Evolutionary conservation across 768 basidiomycete species (phyloP), one percentile per base, ranked within the genome.

Genomic region (Naganishia vaughanmartiniae): DNA sequence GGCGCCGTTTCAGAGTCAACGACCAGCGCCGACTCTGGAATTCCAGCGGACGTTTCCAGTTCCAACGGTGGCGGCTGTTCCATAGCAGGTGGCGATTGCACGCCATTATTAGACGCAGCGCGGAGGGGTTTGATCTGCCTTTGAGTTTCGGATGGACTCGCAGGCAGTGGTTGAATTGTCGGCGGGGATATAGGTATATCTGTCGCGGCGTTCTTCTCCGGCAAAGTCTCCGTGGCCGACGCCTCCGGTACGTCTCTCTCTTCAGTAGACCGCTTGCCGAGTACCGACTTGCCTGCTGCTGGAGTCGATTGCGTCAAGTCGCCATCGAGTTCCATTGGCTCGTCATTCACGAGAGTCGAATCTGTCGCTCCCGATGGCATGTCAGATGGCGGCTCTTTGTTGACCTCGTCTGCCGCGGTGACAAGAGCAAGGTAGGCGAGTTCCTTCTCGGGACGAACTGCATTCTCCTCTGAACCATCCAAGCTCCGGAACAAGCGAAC

Each of bases 351-450:
- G 74, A 76, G 34, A 24, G 58, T 46, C 3, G 26, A 26, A 19
- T 69, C 68, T n/a, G 54, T 65, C 15, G 14, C 56, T 15, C 42
- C 56, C 4, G 58, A 48, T 19, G 55, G 30, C 15, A 26, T 10
- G 57, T 34, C 57, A 12, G 71, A 63, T 31, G 36, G 34, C 21
- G 28, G 34, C 21, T 69, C 54, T 28, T 36, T 63, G 58, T 45
- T 48, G 2, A 36, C 24, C 58, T 72, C 71, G 24, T 72, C 71
- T 9, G 66, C 55, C 14, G 71, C 55, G n/a, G 71, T 72, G 12
- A 72, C 71, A 14, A 72, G 31, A 0, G 80, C 80, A 15, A 81
- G 73, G 54, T 79, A 79, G n/a, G 80, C 80, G 15, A 81, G 74
- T 63, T 79, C 76, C 67, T 78, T 76, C 46, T 77, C 77, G 11